Evolutionary conservation across 257 asterid genomes (phyloP).

Genomic region (Gardenia jasminoides): DNA sequence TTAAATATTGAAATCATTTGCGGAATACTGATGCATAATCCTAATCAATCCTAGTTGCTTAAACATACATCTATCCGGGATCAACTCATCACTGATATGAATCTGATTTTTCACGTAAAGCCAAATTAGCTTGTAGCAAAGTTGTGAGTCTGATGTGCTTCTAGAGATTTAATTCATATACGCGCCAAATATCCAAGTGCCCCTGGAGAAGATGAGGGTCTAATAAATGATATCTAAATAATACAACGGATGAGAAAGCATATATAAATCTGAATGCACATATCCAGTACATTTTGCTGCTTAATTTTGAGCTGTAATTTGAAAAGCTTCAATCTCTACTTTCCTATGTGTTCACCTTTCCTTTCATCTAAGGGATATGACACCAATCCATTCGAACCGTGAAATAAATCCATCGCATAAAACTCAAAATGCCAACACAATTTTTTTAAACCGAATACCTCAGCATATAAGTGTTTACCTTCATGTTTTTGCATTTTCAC

Average conservation of each 20-base stretch:
- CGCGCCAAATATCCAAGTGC: conserved; percentile 14
- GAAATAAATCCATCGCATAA: neutral
- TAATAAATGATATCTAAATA: conserved; percentile 9
- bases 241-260: neutral
- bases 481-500: too few relatives aligned
- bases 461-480: too few relatives aligned
- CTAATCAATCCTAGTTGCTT: neutral
- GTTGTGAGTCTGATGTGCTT: neutral
- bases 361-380: neutral
- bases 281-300: neutral
- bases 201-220: neutral
- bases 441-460: too few relatives aligned
- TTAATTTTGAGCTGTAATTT: neutral
- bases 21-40: neutral
- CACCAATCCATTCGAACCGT: neutral
- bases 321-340: neutral
- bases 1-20: neutral
- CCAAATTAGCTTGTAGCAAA: conserved; percentile 7
- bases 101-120: neutral
- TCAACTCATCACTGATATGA: neutral
- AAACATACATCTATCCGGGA: neutral
- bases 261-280: neutral
- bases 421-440: neutral
- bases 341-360: neutral
- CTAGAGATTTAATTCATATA: conserved; percentile 9